These are phyloP conservation scores for Nicotiana sylvestris DNA, from an alignment of 257 asterid species.

Conservation along the genomic window DNA sequence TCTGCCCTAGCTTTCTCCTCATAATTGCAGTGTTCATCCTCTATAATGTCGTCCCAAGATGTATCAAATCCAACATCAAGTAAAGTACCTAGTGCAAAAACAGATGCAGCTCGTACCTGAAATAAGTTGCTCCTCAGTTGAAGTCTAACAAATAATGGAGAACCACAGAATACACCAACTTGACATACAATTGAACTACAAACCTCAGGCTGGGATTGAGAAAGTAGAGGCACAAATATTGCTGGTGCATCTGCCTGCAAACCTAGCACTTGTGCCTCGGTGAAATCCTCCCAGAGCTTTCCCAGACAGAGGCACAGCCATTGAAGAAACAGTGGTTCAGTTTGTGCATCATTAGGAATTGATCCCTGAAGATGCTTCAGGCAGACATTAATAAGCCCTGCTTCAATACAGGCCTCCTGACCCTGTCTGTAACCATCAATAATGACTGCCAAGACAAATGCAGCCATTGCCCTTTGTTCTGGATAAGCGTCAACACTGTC, in stretches of 20 bases:
- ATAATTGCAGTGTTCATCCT: conserved; percentile 66
- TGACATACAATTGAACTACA: background rate
- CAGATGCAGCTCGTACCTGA: conserved; percentile 94
- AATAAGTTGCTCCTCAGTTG: conserved; percentile 11
- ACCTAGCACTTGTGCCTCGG: conserved; percentile 81
- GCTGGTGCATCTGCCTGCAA: conserved; percentile 83
- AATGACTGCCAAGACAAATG: conserved; percentile 92
- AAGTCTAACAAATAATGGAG: background rate
- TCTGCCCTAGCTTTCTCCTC: conserved; percentile 82
- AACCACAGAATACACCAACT: background rate
- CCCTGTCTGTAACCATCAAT: conserved; percentile 92
- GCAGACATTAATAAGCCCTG: conserved; percentile 69
- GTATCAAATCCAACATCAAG: conserved; percentile 79
- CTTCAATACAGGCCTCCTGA: conserved; percentile 85
- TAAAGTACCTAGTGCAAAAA: conserved; percentile 81
- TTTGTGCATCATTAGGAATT: conserved; percentile 62
- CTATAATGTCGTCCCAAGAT: conserved; percentile 63
- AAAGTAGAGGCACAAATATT: conserved; percentile 70
- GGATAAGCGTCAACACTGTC: conserved; percentile 92
- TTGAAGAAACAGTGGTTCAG: conserved; percentile 85
- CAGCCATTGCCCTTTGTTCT: conserved; percentile 99
- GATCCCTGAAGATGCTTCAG: conserved; percentile 83
- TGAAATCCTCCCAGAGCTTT: conserved; percentile 88
- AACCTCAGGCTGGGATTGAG: conserved; percentile 98
- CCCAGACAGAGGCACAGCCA: conserved; percentile 98